phyloP scores from a whole-genome alignment of 371 early-diverging fungal species.

The Choanephora cucurbitarum region DNA sequence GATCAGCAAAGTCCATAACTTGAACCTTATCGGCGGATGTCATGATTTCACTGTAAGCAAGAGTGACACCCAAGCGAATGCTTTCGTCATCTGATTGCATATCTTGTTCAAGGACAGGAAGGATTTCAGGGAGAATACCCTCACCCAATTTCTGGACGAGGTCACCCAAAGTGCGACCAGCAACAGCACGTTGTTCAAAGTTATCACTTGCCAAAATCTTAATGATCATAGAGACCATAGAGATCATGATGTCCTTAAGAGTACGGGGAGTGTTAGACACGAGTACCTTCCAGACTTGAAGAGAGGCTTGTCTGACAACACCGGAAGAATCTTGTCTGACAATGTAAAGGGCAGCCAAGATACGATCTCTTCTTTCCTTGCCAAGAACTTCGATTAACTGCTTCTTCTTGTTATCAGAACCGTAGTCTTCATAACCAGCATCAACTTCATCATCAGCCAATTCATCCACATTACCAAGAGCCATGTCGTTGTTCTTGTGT shows the following conservation, averaged over 20 bases:
- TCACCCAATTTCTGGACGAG: slow-evolving; percentile 95
- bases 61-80: slow-evolving; percentile 89
- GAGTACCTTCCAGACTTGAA: slow-evolving; percentile 94
- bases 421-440: slow-evolving; percentile 51
- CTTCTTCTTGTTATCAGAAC: slow-evolving; percentile 71
- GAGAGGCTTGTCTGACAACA: slow-evolving; percentile 87
- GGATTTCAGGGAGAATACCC: slow-evolving; percentile 76
- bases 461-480: slow-evolving; percentile 45
- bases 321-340: slow-evolving; percentile 81
- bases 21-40: slow-evolving; percentile 79
- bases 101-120: slow-evolving; percentile 87
- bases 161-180: slow-evolving; percentile 93
- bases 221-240: slow-evolving; percentile 87
- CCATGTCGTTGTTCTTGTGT: slow-evolving; percentile 53
- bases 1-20: slow-evolving; percentile 80
- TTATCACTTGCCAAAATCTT: slow-evolving; percentile 72
- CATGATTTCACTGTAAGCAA: slow-evolving; percentile 93
- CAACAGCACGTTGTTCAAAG: slow-evolving; percentile 77
- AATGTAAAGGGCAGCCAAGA: slow-evolving; percentile 93
- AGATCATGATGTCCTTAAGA: slow-evolving; percentile 89
- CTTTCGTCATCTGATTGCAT: slow-evolving; percentile 67
- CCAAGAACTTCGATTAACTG: slow-evolving; percentile 85
- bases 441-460: slow-evolving; percentile 61
- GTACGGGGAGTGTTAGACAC: slow-evolving; percentile 96
- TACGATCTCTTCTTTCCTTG: slow-evolving; percentile 79